Evolutionary conservation across 805 yeast genomes (phyloP), one percentile per base, ranked within the genome.

Genomic region (Suhomyces sp.): DNA sequence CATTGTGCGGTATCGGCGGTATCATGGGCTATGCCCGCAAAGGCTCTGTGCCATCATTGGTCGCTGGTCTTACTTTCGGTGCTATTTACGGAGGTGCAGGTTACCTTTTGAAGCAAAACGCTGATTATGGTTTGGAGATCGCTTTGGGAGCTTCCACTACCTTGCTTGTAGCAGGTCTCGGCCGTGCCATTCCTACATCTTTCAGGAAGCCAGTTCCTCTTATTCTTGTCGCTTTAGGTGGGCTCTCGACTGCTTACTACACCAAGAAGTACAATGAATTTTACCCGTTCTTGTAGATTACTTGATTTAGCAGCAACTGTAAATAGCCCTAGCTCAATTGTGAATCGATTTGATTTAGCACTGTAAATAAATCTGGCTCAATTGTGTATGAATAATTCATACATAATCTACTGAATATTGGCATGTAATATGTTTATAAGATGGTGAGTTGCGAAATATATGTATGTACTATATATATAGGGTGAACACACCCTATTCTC

Each of bases 171-270:
- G 92, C 93, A 7, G 91, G 96, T 25, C 58, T 86, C n/a, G 80
- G 83, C 31, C 80, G 97, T 63, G 83, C 89, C 7, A 54, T 81
- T 49, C 82, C 83, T 33, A 76, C 83, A 7, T 63, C 70, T 4
- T 83, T 85, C 68, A 76, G 74, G 56, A 87, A 87, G 64, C 93
- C 96, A 0, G 81, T 92, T 51, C 97, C 97, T 2, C 62, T 88
- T 47, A 64, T 76, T 15, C 75, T 92, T 57, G 72, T 85, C 12
- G 72, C 76, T 13, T 64, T 89, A 52, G 97, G 97, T 27, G 69
- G 80, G 3, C 54, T 81, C 13, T 80, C 89, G 7, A 71, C 89
- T 27, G 75, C 75, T 10, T 91, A 89, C 73, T 92, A 90, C 66
- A 81, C 77, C 48, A 80, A 79, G 65, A 89, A 89, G 74, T 89